Evolutionary conservation across 2,329 filamentous ascomycete genomes (phyloP), one percentile per base, ranked within the genome.

Genomic region (Nothopassalora personata): DNA sequence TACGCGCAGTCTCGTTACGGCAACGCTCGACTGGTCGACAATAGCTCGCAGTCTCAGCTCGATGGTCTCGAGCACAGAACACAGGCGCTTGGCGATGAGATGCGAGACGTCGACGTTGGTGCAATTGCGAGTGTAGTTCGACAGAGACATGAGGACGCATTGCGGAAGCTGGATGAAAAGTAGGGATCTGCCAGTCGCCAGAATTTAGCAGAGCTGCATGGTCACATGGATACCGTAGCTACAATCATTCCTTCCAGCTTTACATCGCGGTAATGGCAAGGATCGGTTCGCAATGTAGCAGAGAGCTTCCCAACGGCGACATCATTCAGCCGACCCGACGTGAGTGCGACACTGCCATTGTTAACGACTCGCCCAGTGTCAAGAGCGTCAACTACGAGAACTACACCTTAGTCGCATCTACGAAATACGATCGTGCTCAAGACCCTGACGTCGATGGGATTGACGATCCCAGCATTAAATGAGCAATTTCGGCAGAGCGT

Each of bases 41-140:
- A 39, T 10, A 61, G 61, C 8, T 39, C 66, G 8, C 64, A 75
- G 31, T 64, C 62, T 5, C 65, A 68, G 27, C 19, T 79, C 57
- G 71, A 72, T 28, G 60, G 60, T 13, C 66, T 78, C 60, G 76
- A 77, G 59, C 58, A 58, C 33, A 66, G 72, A 27, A 71, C 77
- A 36, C 72, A 75, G 60, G 64, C 65, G 4, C 66, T 75, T 19
- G 74, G 75, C 19, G 64, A 70, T n/a, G 67, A 73, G 49, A 69
- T 79, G 65, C 60, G 67, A 18, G 62, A 58, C n/a, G 30, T 78
- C 36, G 72, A 72, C 45, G 43, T 68, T 1, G 68, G 70, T 13
- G 54, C 50, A 5, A 57, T 71, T 51, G 62, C 63, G 1, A 59
- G 54, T 45, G 54, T 51, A 5, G 62, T 68, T 34, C 63, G 59